Evolutionary conservation across 2,329 filamentous ascomycete genomes (phyloP), one percentile per base, ranked within the genome.

Genomic region (Alternaria consortialis): DNA sequence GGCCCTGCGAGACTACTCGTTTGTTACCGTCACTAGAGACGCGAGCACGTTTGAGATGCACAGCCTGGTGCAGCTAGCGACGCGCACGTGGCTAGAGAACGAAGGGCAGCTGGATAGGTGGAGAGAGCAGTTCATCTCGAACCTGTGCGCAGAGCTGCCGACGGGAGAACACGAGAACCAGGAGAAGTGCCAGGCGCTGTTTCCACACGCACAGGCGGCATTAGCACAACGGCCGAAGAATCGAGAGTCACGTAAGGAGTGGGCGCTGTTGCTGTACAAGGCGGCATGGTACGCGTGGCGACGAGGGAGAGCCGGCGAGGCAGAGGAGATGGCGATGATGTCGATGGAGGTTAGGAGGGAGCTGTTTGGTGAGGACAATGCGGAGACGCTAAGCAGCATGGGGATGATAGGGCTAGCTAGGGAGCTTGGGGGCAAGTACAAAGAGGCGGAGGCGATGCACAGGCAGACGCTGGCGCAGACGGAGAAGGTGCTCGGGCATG

Each of bases 11-110:
- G 20, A 20, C 20, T 20, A 20, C 63, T 80, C 70, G 2, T 74
- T 84, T 5, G 65, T 84, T 8, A 52, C 58, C 1, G 48, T 54
- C 13, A 69, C 55, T n/a, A 62, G 63, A 9, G 53, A 67, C 20
- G 63, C 64, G 1, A 9, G 5, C 4, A 23, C n/a, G 7, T 50
- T 80, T 50, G 75, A 80, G 60, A 83, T 84, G 80, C 81, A 84
- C 64, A 42, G 60, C 8, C 71, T 84, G 3, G 81, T 83, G 23
- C 20, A 20, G 20, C 20, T 20, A 20, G 20, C 20, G 20, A 20
- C 20, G 20, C 20, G 20, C 20, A 20, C 20, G 20, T 20, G 20
- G 20, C 20, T 20, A 20, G 20, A 20, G 20, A 2, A 2, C 20
- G 20, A 20, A 20, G 20, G 20, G 20, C 20, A 20, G 20, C 20